Conservation (phyloP, 495 filamentous ascomycete genomes). For the Penicillium desertorum region DNA sequence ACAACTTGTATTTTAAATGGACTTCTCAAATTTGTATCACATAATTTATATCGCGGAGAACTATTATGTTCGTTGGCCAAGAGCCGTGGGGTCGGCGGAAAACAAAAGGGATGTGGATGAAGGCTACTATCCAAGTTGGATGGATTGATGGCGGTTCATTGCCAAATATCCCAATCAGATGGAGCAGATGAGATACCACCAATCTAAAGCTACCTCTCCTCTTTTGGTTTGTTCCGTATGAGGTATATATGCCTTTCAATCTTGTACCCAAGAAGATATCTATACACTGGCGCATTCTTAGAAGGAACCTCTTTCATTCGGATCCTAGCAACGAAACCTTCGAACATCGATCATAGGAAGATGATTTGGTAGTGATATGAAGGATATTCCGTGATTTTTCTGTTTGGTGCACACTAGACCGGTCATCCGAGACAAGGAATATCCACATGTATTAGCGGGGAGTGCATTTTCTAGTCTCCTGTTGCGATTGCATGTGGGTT, state of each 20-base stretch:
- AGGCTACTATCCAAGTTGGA: neutral
- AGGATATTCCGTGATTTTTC: too few relatives aligned
- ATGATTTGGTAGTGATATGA: too few relatives aligned
- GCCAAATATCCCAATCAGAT: neutral
- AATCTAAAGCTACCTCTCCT: neutral
- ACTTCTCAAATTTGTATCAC: conserved; percentile 12
- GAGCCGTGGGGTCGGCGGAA: neutral
- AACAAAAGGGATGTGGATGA: neutral
- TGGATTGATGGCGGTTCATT: neutral
- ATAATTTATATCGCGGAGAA: conserved; percentile 8
- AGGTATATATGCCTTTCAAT: neutral
- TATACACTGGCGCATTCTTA: neutral
- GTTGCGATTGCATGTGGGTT: too few relatives aligned
- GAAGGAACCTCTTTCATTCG: neutral
- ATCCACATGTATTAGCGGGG: too few relatives aligned
- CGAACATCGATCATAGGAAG: too few relatives aligned
- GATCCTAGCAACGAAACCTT: neutral
- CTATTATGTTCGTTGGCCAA: neutral
- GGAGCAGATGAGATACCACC: neutral
- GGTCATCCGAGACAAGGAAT: too few relatives aligned
- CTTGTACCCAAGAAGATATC: neutral
- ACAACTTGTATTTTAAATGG: conserved; percentile 16
- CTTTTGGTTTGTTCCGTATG: neutral
- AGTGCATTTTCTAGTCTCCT: too few relatives aligned
- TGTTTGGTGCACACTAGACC: too few relatives aligned